phyloP scores from a whole-genome alignment of 495 filamentous ascomycete genomes.

The Aspergillus asperescens region DNA sequence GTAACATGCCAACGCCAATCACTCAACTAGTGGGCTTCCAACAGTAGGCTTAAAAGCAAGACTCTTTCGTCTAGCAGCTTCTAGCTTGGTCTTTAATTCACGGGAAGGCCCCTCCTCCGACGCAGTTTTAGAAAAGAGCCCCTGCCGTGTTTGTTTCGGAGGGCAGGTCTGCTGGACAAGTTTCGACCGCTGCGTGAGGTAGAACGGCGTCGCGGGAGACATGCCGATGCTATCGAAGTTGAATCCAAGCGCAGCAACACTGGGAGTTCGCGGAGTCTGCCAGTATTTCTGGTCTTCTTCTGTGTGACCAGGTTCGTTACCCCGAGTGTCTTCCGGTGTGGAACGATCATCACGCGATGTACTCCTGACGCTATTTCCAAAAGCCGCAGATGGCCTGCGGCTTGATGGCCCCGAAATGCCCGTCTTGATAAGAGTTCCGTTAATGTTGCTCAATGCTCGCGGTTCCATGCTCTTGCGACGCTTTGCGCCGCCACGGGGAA shows the following conservation, averaged over 20 bases:
- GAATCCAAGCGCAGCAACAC: slow-evolving; percentile 28
- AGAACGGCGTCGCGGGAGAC: slow-evolving; percentile 53
- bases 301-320: slow-evolving; percentile 4
- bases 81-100: slow-evolving; percentile 58
- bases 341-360: slow-evolving; percentile 19
- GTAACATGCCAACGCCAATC: neutral
- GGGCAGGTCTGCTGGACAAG: slow-evolving; percentile 70
- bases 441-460: slow-evolving; percentile 64
- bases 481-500: slow-evolving; percentile 71
- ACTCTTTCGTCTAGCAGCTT: slow-evolving; percentile 74
- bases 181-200: slow-evolving; percentile 46
- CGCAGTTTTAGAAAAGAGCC: slow-evolving; percentile 34
- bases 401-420: slow-evolving; percentile 28
- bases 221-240: slow-evolving; percentile 42
- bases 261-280: slow-evolving; percentile 31
- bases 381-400: slow-evolving; percentile 30
- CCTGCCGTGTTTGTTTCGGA: slow-evolving; percentile 52
- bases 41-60: slow-evolving; percentile 75
- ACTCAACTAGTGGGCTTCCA: slow-evolving; percentile 60
- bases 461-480: slow-evolving; percentile 93
- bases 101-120: slow-evolving; percentile 31
- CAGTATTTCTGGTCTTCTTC: slow-evolving; percentile 21
- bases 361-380: slow-evolving; percentile 32
- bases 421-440: slow-evolving; percentile 51
- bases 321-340: slow-evolving; percentile 16